These are phyloP conservation scores for Haplosporangium sp. DNA, from an alignment of 371 early-diverging fungal species.

Conservation along the genomic window DNA sequence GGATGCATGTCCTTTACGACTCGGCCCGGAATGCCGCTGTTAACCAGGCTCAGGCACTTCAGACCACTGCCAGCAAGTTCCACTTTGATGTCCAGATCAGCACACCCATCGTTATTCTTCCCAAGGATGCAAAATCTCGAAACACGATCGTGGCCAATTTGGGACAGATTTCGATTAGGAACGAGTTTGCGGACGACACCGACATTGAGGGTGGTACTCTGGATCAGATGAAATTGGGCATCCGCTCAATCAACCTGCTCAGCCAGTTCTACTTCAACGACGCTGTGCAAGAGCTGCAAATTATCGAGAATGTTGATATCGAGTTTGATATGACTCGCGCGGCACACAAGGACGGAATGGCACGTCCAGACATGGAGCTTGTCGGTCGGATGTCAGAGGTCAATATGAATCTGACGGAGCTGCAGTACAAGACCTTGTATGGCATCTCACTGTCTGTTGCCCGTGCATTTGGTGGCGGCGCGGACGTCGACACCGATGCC, in stretches of 20 bases:
- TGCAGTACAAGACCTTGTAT: constrained; percentile 82
- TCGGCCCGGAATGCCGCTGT: constrained; percentile 87
- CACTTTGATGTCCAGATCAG: constrained; percentile 87
- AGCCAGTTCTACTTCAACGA: constrained; percentile 63
- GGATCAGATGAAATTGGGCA: constrained; percentile 71
- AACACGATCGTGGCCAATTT: constrained; percentile 83
- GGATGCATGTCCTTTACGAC: constrained; percentile 91
- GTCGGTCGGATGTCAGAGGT: constrained; percentile 81
- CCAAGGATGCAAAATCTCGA: constrained; percentile 67
- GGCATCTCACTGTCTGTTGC: constrained; percentile 70
- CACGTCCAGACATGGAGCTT: constrained; percentile 59
- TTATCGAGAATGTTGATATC: constrained; percentile 88
- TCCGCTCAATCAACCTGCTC: constrained; percentile 76
- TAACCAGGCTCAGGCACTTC: constrained; percentile 82
- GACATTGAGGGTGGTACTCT: constrained; percentile 52
- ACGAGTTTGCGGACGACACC: constrained; percentile 66
- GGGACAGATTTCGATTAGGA: constrained; percentile 88
- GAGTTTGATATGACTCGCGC: constrained; percentile 68
- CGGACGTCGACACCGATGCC: constrained; percentile 34
- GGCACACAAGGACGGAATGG: constrained; percentile 53
- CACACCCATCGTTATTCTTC: constrained; percentile 93
- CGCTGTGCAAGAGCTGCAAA: constrained; percentile 66
- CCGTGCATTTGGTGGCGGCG: constrained; percentile 63
- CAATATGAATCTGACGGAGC: constrained; percentile 79
- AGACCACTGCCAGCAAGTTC: constrained; percentile 78